These are phyloP conservation scores for Solanum megistacrolobum DNA, from an alignment of 257 asterid species.

Conservation along the genomic window DNA sequence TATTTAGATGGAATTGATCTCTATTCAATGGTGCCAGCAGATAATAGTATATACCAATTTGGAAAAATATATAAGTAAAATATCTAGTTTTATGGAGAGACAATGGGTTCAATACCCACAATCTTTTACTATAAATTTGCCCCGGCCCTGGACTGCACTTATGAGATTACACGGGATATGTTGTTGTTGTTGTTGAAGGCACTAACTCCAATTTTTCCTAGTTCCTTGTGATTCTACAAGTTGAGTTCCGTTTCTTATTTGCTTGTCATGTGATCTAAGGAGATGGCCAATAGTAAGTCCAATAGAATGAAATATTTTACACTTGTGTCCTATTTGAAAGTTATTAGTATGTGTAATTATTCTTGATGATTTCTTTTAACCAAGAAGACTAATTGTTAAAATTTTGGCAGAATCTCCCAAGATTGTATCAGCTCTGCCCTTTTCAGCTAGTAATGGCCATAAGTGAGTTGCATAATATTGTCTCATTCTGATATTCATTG, in stretches of 20 bases:
- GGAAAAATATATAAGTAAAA: background rate
- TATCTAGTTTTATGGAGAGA: background rate
- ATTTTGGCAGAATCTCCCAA: background rate
- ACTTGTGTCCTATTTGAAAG: background rate
- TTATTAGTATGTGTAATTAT: background rate
- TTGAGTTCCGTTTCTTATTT: background rate
- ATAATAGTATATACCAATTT: background rate
- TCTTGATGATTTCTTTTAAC: background rate
- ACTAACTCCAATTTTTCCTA: background rate
- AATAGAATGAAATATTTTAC: background rate
- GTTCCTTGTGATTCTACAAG: background rate
- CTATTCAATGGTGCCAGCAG: background rate
- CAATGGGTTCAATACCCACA: background rate
- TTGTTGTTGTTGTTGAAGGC: background rate
- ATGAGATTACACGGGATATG: background rate
- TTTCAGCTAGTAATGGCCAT: background rate
- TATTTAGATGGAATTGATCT: background rate
- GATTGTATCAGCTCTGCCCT: background rate
- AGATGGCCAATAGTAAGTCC: background rate
- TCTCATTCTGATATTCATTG: background rate
- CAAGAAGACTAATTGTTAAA: background rate
- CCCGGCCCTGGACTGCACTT: background rate
- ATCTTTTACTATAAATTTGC: background rate
- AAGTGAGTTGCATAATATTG: background rate
- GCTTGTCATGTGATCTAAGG: background rate